Base-by-base conservation (phyloP, 2,329 filamentous ascomycete genomes). In the Cladosporium sp. region DNA sequence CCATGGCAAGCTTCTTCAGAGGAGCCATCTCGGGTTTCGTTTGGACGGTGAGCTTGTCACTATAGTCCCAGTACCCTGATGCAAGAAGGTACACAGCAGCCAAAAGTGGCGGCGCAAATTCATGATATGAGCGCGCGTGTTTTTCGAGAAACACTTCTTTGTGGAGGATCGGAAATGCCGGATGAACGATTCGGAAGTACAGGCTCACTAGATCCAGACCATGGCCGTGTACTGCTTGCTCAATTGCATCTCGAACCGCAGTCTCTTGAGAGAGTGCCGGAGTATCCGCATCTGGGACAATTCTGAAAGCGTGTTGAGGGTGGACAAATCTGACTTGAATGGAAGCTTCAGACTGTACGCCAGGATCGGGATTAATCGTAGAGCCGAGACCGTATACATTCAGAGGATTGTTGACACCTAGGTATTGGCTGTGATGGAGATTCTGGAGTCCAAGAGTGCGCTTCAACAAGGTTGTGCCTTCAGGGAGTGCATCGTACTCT, bases 301-400 rank as follows among this genome's bases (percentile, higher is more conserved):
- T 87, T 71, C 93, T 83, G 79, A 93, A 93, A 50, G 89, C 92
- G 75, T 91, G 89, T 77, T 86, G 77, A 63, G 91, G 86, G 79
- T 90, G 90, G 70, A 93, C 90, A 78, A 90, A 90, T 73, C 91
- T 84, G 67, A 93, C 64, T 49, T 67, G 55, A 16, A 57, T 57
- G 2, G 31, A 14, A 18, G 14, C 33, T 6, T 35, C 55, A 14
- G 55, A 18, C 21, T 40, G 55, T 26, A 37, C 21, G 3, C 21
- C 31, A 28, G 31, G 23, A 8, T 33, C 21, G 11, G 7, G 55
- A 35, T 12, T 28, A 26, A 16, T 40, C 11, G 33, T 57, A 18
- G 11, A 21, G 14, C 55, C 55, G 14, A 57, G 31, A 57, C 55
- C 55, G 28, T 37, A 57, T 1, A 57, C 55, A 57, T 57, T 57